A percentile compares a stretch with the other conserved stretches of the same genome.
Conservation (phyloP, 2,329 filamentous ascomycete species). For the Volutella citrinella region DNA sequence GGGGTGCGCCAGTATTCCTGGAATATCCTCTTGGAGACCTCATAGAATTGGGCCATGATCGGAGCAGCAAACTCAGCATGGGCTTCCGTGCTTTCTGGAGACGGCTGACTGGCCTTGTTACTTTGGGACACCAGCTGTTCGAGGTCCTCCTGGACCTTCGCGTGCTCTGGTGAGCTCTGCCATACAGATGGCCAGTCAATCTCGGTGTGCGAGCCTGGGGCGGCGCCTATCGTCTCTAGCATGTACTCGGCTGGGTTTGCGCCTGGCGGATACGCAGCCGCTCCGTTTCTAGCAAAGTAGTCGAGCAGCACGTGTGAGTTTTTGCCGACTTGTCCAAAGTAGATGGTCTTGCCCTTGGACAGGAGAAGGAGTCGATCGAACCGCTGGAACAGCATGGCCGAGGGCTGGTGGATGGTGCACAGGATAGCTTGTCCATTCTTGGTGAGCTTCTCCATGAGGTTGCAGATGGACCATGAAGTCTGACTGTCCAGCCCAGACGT, state of each 20-base stretch:
- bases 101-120: background rate
- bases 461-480: constrained; percentile 57
- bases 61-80: constrained; percentile 32
- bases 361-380: constrained; percentile 60
- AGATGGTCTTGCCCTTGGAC: constrained; percentile 60
- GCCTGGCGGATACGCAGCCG: constrained; percentile 45
- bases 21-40: constrained; percentile 35
- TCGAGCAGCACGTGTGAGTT: constrained; percentile 51
- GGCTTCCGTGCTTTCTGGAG: constrained; percentile 1
- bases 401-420: constrained; percentile 51
- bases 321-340: constrained; percentile 62
- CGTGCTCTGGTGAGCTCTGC: constrained; percentile 30
- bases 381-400: constrained; percentile 45
- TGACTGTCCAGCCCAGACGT: constrained; percentile 58
- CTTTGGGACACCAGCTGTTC: constrained; percentile 8
- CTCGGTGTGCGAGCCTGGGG: constrained; percentile 47
- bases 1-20: constrained; percentile 42
- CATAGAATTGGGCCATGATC: constrained; percentile 27
- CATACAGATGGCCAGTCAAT: constrained; percentile 38
- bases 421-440: constrained; percentile 46
- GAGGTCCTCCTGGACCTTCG: constrained; percentile 34
- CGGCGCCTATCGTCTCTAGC: constrained; percentile 45
- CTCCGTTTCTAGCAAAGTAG: constrained; percentile 64
- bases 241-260: constrained; percentile 70
- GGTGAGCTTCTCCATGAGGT: constrained; percentile 57